A percentile compares a stretch with the other conserved stretches of the same genome.
Evolutionary conservation across 352 stramenopile species (phyloP).

Genomic region (Blastocystis sp.): DNA sequence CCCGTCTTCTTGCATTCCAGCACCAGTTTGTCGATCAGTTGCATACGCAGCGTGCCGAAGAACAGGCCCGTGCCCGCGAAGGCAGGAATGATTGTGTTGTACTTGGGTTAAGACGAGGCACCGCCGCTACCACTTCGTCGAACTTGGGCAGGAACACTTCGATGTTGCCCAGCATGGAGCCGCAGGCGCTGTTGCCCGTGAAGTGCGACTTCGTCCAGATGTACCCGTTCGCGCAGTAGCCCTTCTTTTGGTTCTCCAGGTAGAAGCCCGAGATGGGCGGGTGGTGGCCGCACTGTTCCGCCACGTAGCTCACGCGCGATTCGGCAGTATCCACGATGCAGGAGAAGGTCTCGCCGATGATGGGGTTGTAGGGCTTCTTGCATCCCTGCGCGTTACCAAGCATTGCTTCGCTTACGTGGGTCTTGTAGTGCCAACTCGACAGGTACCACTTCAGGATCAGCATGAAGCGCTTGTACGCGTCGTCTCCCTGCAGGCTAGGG

Average conservation of each 20-base stretch:
- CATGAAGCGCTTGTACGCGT: constrained; percentile 59
- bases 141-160: constrained; percentile 44
- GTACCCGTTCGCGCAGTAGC: constrained; percentile 52
- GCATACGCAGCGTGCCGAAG: constrained; percentile 34
- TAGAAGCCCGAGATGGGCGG: constrained; percentile 55
- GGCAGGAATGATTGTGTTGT: constrained; percentile 29
- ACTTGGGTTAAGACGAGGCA: constrained; percentile 13
- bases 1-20: constrained; percentile 29
- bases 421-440: constrained; percentile 59
- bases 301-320: constrained; percentile 31
- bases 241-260: constrained; percentile 50
- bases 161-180: constrained; percentile 46
- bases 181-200: constrained; percentile 42
- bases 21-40: constrained; percentile 41
- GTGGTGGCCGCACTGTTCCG: constrained; percentile 34
- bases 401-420: background rate
- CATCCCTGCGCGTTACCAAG: background rate
- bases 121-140: constrained; percentile 2
- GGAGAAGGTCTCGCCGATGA: constrained; percentile 49
- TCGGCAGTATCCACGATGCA: constrained; percentile 46
- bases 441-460: constrained; percentile 51
- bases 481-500: constrained; percentile 13
- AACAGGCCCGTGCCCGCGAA: constrained; percentile 58
- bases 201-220: constrained; percentile 67
- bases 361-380: constrained; percentile 64